Percentiles rank a stretch among this genome's conserved stretches.
Conservation (phyloP, 768 basidiomycete genomes). For the Agrocybe pediades region DNA sequence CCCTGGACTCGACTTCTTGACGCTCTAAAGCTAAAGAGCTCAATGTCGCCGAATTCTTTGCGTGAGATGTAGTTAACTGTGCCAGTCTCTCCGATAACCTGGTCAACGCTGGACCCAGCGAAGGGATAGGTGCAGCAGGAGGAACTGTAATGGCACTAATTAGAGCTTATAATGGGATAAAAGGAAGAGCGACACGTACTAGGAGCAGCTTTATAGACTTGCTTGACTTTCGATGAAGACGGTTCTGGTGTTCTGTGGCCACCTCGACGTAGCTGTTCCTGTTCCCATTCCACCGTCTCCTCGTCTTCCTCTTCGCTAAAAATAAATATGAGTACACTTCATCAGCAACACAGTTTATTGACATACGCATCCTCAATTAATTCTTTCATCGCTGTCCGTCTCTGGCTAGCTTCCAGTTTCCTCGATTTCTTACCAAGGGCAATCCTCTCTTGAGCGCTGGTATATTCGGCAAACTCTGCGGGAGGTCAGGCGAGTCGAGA, state of each 20-base stretch:
- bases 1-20: conserved; percentile 63
- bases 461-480: conserved; percentile 84
- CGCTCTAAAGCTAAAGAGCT: conserved; percentile 62
- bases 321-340: neutral
- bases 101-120: conserved; percentile 58
- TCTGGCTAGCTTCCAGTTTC: conserved; percentile 68
- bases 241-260: conserved; percentile 51
- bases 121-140: conserved; percentile 59
- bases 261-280: conserved; percentile 78
- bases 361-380: conserved; percentile 82
- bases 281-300: conserved; percentile 84
- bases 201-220: conserved; percentile 67
- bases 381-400: conserved; percentile 72
- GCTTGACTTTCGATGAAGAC: conserved; percentile 42
- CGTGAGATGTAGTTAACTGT: conserved; percentile 68
- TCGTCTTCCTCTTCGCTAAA: conserved; percentile 79
- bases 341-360: neutral
- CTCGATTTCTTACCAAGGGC: conserved; percentile 82
- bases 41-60: conserved; percentile 57
- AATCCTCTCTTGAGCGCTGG: conserved; percentile 84
- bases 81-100: conserved; percentile 63
- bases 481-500: neutral
- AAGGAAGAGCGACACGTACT: conserved; percentile 46
- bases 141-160: conserved; percentile 55
- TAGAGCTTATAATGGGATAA: conserved; percentile 8